Evolutionary conservation across 1,284 basidiomycete genomes (phyloP), one percentile per base, ranked within the genome.

Genomic region (Dichomitus squalens): DNA sequence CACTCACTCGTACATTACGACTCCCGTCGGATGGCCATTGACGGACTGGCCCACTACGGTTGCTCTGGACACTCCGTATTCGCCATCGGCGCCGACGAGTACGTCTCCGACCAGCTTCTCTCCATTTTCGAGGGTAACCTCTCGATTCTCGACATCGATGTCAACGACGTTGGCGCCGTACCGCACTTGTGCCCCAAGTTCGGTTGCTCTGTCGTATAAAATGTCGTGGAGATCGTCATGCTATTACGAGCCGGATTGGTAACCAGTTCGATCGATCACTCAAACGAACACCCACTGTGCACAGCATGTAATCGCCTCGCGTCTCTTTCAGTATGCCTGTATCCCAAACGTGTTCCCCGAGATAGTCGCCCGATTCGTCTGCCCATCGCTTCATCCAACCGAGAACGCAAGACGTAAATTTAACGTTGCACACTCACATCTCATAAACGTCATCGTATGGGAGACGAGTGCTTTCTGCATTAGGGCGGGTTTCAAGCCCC

Each of bases 81-180:
- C 69, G 1, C 87, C 87, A 61, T 88, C 87, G 0, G 87, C 85
- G 12, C 85, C 86, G 31, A 89, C 71, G 46, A 89, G 76, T 12
- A 88, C 74, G 62, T 88, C 82, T 8, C 77, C 82, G 1, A 60
- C 56, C 39, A 86, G 52, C 14, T 70, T 68, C 53, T 79, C 75
- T 4, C 85, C 84, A 4, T 74, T 75, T 7, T 73, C 71, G 8
- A 87, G 68, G 34, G 39, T 65, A 35, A 66, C 76, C 83, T 84
- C 4, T n/a, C 39, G 47, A 4, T 38, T 53, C 7, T 60, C 59
- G 18, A 56, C 38, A 33, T 64, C 62, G 29, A 70, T 60, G 3
- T 64, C 59, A 25, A 57, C 56, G 18, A 70, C 67, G 6, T 54
- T 41, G 16, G 60, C 56, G 21, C 58, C 60, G 35, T 54, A 57